A percentile compares a stretch with the other conserved stretches of the same genome.
Conservation (phyloP, 208 protist genomes). For the Leishmania turanica region DNA sequence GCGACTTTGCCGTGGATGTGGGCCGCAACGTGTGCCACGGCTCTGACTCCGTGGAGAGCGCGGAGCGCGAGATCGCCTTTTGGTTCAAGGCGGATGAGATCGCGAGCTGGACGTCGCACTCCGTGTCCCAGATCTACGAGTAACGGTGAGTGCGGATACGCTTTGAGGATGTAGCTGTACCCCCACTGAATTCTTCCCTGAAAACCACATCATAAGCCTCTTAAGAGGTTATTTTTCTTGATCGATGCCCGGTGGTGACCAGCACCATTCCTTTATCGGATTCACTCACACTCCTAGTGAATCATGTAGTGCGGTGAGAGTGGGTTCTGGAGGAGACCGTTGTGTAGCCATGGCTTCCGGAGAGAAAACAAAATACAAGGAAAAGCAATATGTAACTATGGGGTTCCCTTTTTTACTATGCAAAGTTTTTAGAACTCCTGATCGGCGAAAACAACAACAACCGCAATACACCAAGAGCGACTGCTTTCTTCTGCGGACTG, state of each 20-base stretch:
- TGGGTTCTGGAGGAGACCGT: not conserved
- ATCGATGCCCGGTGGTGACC: not conserved
- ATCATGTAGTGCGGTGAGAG: not conserved
- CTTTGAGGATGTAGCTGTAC: not conserved
- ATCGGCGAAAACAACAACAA: not conserved
- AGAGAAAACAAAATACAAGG: not conserved
- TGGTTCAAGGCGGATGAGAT: conserved; percentile 96
- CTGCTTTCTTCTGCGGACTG: not conserved
- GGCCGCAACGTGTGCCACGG: conserved; percentile 98
- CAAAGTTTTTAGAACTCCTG: not conserved
- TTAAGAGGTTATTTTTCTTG: conserved; percentile 13
- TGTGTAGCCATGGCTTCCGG: not conserved
- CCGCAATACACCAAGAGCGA: not conserved
- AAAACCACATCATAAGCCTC: not conserved
- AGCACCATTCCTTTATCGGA: not conserved
- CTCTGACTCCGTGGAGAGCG: conserved; percentile 94
- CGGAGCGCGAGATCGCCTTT: conserved; percentile 95
- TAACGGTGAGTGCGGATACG: conserved; percentile 10
- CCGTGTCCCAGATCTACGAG: conserved; percentile 88
- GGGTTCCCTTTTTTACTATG: not conserved
- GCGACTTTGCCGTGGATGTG: conserved; percentile 95
- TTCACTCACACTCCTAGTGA: not conserved
- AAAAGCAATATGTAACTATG: too few species aligned
- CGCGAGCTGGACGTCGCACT: conserved; percentile 77
- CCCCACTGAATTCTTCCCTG: not conserved